Evolutionary conservation across 345 rosid species (phyloP), one percentile per base, ranked within the genome.

Genomic region (Sapria himalayana): DNA sequence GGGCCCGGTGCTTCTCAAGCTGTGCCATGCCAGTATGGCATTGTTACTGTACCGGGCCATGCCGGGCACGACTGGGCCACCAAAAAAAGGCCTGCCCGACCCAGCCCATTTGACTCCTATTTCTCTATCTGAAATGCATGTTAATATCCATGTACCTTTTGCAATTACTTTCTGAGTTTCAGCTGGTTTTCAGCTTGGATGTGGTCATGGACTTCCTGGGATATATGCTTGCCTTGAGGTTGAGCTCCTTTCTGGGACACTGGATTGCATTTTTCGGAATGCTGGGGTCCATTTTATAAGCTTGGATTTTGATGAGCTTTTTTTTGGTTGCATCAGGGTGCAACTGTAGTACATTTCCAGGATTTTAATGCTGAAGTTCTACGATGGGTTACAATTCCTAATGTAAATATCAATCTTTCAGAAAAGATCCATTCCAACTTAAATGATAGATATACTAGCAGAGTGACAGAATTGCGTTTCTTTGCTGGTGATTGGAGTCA

Each of bases 351-450:
- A 35, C 98, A 82, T 71, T 72, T 89, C 42, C 93, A 89, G 60
- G 98, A 89, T 65, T 82, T 82, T 46, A 82, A 82, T 58, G 75
- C 79, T 12, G 92, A 82, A 72, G 98, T 89, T 38, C 65, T 89
- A 45, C 68, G 33, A 22, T 67, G 74, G 59, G 86, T 82, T 41
- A 82, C 95, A 18, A 71, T 89, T 51, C 92, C 92, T 1, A 82
- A 82, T 62, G 54, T 69, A 10, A 69, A 72, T 42, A 67, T 57
- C 12, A 82, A 82, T 52, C 51, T 67, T 18, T 45, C 59, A 0
- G 41, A 61, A 27, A 64, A 50, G 43, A 25, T 51, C 29, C 39
- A 43, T 3, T 36, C 41, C 27, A 50, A 42, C 22, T 45, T 15
- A 13, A 33, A 25, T 43, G 49, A 60, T 24, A 55, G 29, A 33